These are phyloP conservation scores for Globisporangium heterothallicum DNA, from an alignment of 352 stramenopile species.

Conservation along the genomic window DNA sequence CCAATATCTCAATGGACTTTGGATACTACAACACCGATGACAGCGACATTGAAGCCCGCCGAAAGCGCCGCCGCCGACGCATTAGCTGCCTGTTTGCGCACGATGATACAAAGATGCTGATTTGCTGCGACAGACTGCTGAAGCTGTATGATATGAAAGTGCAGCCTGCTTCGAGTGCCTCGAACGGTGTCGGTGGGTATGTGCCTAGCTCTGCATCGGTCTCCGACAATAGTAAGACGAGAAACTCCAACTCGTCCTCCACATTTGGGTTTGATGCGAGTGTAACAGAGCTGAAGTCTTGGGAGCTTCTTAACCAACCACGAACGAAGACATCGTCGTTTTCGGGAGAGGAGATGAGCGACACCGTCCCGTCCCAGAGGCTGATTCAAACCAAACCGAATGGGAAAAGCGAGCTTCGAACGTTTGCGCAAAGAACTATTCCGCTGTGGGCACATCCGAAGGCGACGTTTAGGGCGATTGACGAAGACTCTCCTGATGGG, in stretches of 20 bases:
- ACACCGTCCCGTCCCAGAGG: neutral
- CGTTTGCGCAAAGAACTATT: constrained; percentile 53
- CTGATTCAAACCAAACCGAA: constrained; percentile 18
- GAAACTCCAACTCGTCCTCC: constrained; percentile 29
- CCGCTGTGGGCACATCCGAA: constrained; percentile 78
- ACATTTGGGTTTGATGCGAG: constrained; percentile 66
- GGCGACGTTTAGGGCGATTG: constrained; percentile 55
- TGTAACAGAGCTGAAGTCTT: constrained; percentile 55
- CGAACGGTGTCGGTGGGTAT: neutral
- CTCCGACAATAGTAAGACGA: constrained; percentile 8
- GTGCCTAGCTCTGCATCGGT: neutral
- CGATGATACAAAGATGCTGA: constrained; percentile 60
- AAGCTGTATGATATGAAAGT: constrained; percentile 62
- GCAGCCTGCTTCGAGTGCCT: neutral
- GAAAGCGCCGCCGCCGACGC: constrained; percentile 42
- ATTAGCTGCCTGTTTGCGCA: constrained; percentile 62
- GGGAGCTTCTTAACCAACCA: constrained; percentile 33
- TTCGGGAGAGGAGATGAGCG: constrained; percentile 7
- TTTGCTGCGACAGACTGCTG: constrained; percentile 52
- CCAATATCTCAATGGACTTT: constrained; percentile 47
- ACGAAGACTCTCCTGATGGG: constrained; percentile 41
- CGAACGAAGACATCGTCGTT: constrained; percentile 27
- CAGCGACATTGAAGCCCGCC: constrained; percentile 37
- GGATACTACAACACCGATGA: constrained; percentile 54
- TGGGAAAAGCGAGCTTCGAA: constrained; percentile 59